Evolutionary conservation across 495 filamentous ascomycete genomes (phyloP).

Genomic region (Xylaria longipes): DNA sequence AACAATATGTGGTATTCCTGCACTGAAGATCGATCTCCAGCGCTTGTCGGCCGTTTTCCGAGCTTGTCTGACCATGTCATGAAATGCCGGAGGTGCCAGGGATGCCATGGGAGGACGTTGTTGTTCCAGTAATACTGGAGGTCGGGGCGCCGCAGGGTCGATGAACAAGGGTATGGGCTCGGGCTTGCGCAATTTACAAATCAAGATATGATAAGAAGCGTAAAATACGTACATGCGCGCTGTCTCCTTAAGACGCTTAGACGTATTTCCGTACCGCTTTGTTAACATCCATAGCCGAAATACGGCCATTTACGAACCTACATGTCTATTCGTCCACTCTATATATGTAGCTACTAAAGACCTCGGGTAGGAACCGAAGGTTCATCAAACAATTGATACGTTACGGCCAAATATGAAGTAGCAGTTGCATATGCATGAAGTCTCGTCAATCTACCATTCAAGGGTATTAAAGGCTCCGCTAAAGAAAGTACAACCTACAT

Average conservation of each 20-base stretch:
- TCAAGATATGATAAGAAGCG: not conserved
- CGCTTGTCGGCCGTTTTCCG: not conserved
- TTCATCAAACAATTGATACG: not conserved
- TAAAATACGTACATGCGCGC: not conserved
- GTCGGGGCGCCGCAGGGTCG: not conserved
- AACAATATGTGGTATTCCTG: not conserved
- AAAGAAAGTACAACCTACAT: not conserved
- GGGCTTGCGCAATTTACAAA: not conserved
- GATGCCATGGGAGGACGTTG: constrained; percentile 1
- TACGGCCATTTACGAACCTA: not conserved
- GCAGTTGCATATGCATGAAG: constrained; percentile 9
- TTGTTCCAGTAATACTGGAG: not conserved
- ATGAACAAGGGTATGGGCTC: constrained; percentile 9
- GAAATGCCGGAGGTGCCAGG: not conserved
- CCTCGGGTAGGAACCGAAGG: not conserved
- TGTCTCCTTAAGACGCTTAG: not conserved
- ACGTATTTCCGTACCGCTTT: constrained; percentile 4
- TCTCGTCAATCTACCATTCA: not conserved
- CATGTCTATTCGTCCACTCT: not conserved
- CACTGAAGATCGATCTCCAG: not conserved
- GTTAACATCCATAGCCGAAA: not conserved
- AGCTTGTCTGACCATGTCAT: not conserved
- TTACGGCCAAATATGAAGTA: not conserved
- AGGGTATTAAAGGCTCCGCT: not conserved
- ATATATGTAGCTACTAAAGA: not conserved